phyloP scores from a whole-genome alignment of 208 protist species.

The Strigomonas galati region DNA sequence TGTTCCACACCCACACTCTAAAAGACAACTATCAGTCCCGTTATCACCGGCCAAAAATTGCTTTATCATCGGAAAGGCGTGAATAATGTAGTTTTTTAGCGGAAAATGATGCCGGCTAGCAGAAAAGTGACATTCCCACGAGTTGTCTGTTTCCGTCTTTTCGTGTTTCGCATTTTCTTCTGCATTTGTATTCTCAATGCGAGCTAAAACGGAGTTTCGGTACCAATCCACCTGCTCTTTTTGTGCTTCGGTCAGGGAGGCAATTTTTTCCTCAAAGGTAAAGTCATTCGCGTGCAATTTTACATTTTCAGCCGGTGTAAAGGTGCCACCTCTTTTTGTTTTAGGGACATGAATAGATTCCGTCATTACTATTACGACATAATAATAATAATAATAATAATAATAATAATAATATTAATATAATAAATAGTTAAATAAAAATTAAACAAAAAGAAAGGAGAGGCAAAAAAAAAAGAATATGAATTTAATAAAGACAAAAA shows the following conservation, averaged over 20 bases:
- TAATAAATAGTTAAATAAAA: slow-evolving; percentile 9
- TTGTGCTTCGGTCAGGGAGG: slow-evolving; percentile 29
- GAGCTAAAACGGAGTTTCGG: slow-evolving; percentile 10
- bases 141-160: slow-evolving; percentile 4
- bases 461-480: background rate
- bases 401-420: slow-evolving; percentile 12
- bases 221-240: slow-evolving; percentile 30
- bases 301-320: slow-evolving; percentile 53
- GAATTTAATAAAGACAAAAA: no score
- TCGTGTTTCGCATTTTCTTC: background rate
- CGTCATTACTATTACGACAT: slow-evolving; percentile 17
- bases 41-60: slow-evolving; percentile 20
- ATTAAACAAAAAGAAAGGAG: background rate
- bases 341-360: slow-evolving; percentile 15
- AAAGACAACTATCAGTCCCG: slow-evolving; percentile 15
- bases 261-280: slow-evolving; percentile 41
- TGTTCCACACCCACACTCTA: slow-evolving; percentile 76
- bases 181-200: no score
- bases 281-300: slow-evolving; percentile 74
- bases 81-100: slow-evolving; percentile 78
- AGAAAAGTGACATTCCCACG: slow-evolving; percentile 56
- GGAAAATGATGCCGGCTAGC: slow-evolving; percentile 66
- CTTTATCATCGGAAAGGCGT: slow-evolving; percentile 61
- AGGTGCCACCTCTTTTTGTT: slow-evolving; percentile 34
- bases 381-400: no score